Evolutionary conservation across 2,329 filamentous ascomycete genomes (phyloP), one percentile per base, ranked within the genome.

Genomic region (Ceratocystiopsis sp.): DNA sequence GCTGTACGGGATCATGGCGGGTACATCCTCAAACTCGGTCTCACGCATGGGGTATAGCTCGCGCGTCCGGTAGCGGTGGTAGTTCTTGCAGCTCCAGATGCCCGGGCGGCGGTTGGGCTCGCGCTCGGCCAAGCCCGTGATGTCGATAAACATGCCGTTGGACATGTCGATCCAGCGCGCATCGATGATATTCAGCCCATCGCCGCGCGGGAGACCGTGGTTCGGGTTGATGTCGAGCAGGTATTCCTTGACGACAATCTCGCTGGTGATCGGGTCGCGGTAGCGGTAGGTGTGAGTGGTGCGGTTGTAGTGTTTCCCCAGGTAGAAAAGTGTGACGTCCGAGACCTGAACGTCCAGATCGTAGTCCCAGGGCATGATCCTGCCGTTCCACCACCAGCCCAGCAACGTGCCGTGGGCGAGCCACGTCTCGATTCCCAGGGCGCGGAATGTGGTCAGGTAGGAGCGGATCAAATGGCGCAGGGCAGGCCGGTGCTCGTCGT

Each of bases 321-420:
- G 64, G 57, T 75, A 75, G 34, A 65, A 59, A 38, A 91, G 66
- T 1, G 83, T 86, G 32, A 66, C 62, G 44, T 70, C 71, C 16
- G 76, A 74, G 25, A 91, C 76, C 60, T 91, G 84, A 0, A 83
- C 82, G 59, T 93, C 84, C 38, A 91, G 65, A 58, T 93, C 84
- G 64, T 77, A 82, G 59, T 91, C 84, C 83, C 83, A 87, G 1
- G 83, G 82, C 63, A 87, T 75, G 55, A 84, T 76, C 60, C 75
- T 62, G 37, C 66, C 71, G 56, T 85, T 89, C 84, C 84, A 93
- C 81, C 82, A 91, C 84, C 84, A 93, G 13, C 84, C 84, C 18
- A 93, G 64, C 41, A 91, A 62, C 5, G 84, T 86, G 40, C 84
- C 84, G 58, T 93, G 84, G 35, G 84, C 84, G 46, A 93, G 75